Evolutionary conservation across 2,329 filamentous ascomycete species (phyloP).

Genomic region (Fusarium hostae): DNA sequence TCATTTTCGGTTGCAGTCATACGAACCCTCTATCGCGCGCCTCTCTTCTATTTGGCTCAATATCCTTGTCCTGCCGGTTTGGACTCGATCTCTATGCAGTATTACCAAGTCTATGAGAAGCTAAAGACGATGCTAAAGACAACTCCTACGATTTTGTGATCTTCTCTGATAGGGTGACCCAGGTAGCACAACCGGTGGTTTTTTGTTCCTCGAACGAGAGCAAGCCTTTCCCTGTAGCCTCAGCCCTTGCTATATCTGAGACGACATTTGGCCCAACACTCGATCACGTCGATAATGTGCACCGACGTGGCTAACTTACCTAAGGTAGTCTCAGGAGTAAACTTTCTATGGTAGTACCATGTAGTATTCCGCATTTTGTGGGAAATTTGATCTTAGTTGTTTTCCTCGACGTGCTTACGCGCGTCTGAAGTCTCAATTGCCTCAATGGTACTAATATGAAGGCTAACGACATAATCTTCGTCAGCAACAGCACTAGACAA

Average conservation of each 20-base stretch:
- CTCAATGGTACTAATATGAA: background rate
- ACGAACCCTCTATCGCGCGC: constrained; percentile 35
- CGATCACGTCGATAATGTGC: background rate
- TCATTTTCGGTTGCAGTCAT: constrained; percentile 36
- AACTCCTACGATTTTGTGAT: background rate
- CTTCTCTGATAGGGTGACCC: background rate
- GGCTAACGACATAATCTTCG: background rate
- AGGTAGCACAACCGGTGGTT: background rate
- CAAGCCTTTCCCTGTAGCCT: constrained; percentile 17
- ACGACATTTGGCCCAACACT: constrained; percentile 13
- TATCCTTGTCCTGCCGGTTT: constrained; percentile 26
- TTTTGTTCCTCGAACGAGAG: constrained; percentile 3
- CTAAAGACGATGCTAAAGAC: background rate
- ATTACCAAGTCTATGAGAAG: background rate
- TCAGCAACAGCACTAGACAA: background rate
- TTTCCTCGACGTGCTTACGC: background rate
- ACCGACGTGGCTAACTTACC: background rate
- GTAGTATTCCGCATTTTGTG: background rate
- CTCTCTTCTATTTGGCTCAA: constrained; percentile 23
- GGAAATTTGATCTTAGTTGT: background rate
- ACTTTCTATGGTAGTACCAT: background rate
- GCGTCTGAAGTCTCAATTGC: background rate
- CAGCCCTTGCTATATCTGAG: constrained; percentile 25
- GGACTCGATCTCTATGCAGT: constrained; percentile 5
- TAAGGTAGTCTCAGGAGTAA: background rate